Conservation (phyloP, 148 eudicot species). For the Vaccinium darrowii region DNA sequence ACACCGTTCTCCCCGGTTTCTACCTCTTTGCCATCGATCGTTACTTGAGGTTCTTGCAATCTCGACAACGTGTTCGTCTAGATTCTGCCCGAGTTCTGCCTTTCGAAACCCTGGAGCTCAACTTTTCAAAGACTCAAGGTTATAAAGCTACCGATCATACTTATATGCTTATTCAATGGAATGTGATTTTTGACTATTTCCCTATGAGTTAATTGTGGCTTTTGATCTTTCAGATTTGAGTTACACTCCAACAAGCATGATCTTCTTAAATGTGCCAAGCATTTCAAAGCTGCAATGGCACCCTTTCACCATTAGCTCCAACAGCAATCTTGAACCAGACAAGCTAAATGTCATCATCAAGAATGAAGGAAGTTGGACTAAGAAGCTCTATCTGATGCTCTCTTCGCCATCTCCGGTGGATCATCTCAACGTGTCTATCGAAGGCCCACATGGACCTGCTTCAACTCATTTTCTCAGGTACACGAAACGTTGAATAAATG, state of each 20-base stretch:
- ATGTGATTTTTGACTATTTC: background rate
- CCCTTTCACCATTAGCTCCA: conserved; percentile 48
- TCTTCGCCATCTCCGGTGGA: conserved; percentile 18
- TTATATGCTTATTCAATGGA: background rate
- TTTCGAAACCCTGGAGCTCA: conserved; percentile 59
- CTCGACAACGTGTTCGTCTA: conserved; percentile 31
- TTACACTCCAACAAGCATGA: conserved; percentile 48
- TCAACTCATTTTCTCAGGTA: conserved; percentile 68
- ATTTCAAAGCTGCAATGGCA: conserved; percentile 64
- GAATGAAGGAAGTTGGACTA: conserved; percentile 53
- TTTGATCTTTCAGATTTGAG: conserved; percentile 23
- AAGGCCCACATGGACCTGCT: conserved; percentile 14
- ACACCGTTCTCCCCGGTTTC: conserved; percentile 38
- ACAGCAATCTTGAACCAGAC: conserved; percentile 42
- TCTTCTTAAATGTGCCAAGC: conserved; percentile 48
- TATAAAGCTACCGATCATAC: background rate
- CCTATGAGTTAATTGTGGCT: no score
- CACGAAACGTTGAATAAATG: background rate
- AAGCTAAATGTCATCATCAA: conserved; percentile 51
- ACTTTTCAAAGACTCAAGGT: conserved; percentile 54
- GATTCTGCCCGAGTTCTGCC: conserved; percentile 48
- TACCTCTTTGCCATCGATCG: conserved; percentile 56
- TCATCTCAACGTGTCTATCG: conserved; percentile 24
- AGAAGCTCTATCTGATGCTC: conserved; percentile 39
- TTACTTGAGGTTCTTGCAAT: conserved; percentile 44